Evolutionary conservation across 192 early-diverging fungal species (phyloP).

Genomic region (Cladochytrium replicatum): DNA sequence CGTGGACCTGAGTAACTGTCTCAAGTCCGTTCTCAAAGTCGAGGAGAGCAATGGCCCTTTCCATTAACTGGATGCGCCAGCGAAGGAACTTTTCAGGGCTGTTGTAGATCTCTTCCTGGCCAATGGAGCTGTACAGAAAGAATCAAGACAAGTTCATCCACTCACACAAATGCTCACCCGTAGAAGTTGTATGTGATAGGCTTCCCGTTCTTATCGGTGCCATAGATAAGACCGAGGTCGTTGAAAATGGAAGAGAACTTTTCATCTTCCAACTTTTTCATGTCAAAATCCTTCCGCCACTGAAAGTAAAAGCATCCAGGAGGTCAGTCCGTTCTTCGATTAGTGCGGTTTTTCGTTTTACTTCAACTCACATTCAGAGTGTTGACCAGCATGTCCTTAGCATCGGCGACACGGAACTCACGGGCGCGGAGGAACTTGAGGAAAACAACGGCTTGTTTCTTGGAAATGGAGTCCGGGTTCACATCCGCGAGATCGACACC

Average conservation of each 20-base stretch:
- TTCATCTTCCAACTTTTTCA: conserved; percentile 3
- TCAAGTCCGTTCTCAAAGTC: conserved; percentile 8
- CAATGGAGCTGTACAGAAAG: conserved; percentile 1
- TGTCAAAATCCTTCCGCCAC: conserved; percentile 25
- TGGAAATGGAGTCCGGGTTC: too few species aligned
- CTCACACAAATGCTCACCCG: too few species aligned
- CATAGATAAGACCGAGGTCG: conserved; percentile 11
- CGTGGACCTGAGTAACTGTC: conserved; percentile 11
- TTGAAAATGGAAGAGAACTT: conserved; percentile 7
- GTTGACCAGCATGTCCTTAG: conserved; percentile 13
- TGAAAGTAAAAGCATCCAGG: background rate
- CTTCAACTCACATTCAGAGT: conserved; percentile 14
- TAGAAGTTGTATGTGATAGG: conserved; percentile 28
- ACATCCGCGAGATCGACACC: too few species aligned
- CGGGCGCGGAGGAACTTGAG: conserved; percentile 29
- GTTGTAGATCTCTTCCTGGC: conserved; percentile 7
- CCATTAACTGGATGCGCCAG: conserved; percentile 26
- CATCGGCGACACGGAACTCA: conserved; percentile 18
- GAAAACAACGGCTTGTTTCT: conserved; percentile 9
- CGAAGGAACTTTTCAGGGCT: conserved; percentile 19
- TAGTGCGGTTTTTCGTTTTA: too few species aligned
- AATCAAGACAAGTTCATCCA: too few species aligned
- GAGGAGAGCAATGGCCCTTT: conserved; percentile 20
- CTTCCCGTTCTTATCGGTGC: conserved; percentile 8
- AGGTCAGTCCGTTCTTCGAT: too few species aligned